Evolutionary conservation across 2,329 filamentous ascomycete genomes (phyloP).

Genomic region (Anthostomella pinea): DNA sequence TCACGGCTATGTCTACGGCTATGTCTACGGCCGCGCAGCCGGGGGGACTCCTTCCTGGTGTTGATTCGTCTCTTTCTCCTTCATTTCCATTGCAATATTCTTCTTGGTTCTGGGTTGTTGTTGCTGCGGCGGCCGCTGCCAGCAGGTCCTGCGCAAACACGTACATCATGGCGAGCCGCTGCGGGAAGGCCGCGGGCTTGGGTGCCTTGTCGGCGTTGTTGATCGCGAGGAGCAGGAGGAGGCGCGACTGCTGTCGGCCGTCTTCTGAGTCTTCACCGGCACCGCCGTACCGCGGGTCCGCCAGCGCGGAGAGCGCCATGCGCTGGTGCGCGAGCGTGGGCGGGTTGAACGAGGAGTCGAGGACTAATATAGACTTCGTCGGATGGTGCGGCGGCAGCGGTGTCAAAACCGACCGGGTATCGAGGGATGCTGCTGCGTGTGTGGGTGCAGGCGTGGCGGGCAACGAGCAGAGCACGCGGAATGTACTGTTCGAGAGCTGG

Average conservation of each 20-base stretch:
- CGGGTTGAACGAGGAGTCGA: constrained; percentile 69
- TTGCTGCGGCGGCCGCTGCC: too few relatives aligned
- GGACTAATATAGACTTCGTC: constrained; percentile 47
- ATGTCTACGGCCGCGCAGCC: too few relatives aligned
- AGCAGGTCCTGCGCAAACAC: constrained; percentile 59
- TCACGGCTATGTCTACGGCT: constrained; percentile 65
- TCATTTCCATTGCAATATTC: background rate
- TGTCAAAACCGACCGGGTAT: constrained; percentile 12
- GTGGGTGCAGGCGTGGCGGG: constrained; percentile 13
- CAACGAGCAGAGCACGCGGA: constrained; percentile 45
- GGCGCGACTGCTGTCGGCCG: constrained; percentile 30
- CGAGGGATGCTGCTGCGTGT: background rate
- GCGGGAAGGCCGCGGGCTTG: constrained; percentile 64
- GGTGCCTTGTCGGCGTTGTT: constrained; percentile 66
- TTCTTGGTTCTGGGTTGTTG: too few relatives aligned
- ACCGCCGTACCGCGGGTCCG: constrained; percentile 8
- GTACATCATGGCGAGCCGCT: constrained; percentile 70
- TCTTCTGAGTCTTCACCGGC: background rate
- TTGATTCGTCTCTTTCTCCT: too few relatives aligned
- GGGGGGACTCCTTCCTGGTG: too few relatives aligned
- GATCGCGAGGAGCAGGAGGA: constrained; percentile 59
- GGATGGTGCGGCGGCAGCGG: constrained; percentile 21
- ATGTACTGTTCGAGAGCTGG: constrained; percentile 39
- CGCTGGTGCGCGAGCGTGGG: constrained; percentile 59
- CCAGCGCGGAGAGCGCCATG: constrained; percentile 51